Evolutionary conservation across 129 eudicot genomes (phyloP).

Genomic region (Tanacetum coccineum): DNA sequence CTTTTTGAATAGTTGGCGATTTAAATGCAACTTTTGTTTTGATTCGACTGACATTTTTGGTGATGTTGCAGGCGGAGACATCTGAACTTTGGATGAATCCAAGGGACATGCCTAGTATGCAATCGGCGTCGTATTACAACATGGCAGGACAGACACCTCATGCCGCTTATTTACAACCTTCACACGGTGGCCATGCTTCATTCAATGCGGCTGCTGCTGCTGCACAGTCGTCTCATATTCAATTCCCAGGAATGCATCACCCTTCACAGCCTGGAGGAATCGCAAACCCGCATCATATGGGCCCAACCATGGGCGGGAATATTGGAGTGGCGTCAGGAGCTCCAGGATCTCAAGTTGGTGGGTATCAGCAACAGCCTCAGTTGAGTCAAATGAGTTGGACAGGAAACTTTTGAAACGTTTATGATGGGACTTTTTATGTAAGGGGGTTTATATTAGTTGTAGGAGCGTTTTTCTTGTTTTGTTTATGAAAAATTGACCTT

Average conservation of each 20-base stretch:
- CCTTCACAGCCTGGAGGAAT: slow-evolving; percentile 57
- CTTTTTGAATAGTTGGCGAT: too few species aligned
- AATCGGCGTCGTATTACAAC: slow-evolving; percentile 82
- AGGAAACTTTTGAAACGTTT: slow-evolving; percentile 54
- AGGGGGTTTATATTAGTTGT: slow-evolving; percentile 46
- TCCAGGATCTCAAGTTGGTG: slow-evolving; percentile 74
- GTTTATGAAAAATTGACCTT: slow-evolving; percentile 35
- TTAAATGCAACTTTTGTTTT: too few species aligned
- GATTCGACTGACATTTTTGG: neutral
- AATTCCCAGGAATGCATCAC: slow-evolving; percentile 78
- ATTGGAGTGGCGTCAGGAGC: slow-evolving; percentile 65
- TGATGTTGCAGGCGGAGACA: slow-evolving; percentile 66
- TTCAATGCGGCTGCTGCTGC: slow-evolving; percentile 55
- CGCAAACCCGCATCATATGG: slow-evolving; percentile 67
- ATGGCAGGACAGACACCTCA: slow-evolving; percentile 81
- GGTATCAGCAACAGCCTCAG: slow-evolving; percentile 70
- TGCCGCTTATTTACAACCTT: slow-evolving; percentile 60
- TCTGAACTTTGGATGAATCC: slow-evolving; percentile 95
- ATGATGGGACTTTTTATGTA: slow-evolving; percentile 24
- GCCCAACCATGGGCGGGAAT: slow-evolving; percentile 56
- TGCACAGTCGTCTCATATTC: slow-evolving; percentile 84
- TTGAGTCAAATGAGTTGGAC: slow-evolving; percentile 83
- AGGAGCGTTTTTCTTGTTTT: slow-evolving; percentile 33
- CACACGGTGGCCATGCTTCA: slow-evolving; percentile 74
- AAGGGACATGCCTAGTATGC: slow-evolving; percentile 67